Evolutionary conservation across 2,329 filamentous ascomycete species (phyloP).

Genomic region (Pseudogymnoascus pannorum): DNA sequence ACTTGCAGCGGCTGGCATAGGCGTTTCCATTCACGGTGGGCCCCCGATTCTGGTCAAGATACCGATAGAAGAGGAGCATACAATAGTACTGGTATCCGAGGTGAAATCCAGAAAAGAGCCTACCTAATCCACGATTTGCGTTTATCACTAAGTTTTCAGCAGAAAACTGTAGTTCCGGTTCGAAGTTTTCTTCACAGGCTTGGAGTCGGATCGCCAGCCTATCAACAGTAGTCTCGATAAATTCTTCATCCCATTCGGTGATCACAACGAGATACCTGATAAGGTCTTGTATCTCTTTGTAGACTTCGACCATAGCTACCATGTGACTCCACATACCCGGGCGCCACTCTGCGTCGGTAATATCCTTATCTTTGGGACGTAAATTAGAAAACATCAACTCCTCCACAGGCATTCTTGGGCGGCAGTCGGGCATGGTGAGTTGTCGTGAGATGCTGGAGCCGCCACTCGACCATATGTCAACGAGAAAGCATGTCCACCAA

Average conservation of each 20-base stretch:
- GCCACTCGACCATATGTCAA: constrained; percentile 31
- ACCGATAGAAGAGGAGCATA: constrained; percentile 30
- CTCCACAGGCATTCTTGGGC: constrained; percentile 26
- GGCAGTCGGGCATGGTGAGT: constrained; percentile 16
- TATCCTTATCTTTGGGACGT: constrained; percentile 22
- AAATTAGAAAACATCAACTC: constrained; percentile 23
- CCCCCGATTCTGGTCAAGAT: constrained; percentile 28
- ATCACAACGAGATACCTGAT: constrained; percentile 26
- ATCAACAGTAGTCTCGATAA: constrained; percentile 17
- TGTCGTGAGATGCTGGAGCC: constrained; percentile 26
- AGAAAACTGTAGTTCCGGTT: constrained; percentile 17
- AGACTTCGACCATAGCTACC: constrained; percentile 29
- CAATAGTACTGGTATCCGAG: constrained; percentile 31
- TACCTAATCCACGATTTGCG: constrained; percentile 23
- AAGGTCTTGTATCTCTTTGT: constrained; percentile 29
- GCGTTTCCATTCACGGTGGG: constrained; percentile 24
- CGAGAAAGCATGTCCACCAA: constrained; percentile 31
- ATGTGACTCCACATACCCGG: constrained; percentile 31
- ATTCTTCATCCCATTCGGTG: constrained; percentile 26
- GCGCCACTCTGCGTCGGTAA: constrained; percentile 13
- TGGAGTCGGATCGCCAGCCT: constrained; percentile 17
- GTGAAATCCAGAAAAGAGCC: constrained; percentile 31
- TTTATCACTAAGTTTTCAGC: constrained; percentile 25
- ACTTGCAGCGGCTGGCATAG: constrained; percentile 29
- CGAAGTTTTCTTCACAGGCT: constrained; percentile 23